Evolutionary conservation across 1,284 basidiomycete genomes (phyloP).

Genomic region (Ustilago bromivora): DNA sequence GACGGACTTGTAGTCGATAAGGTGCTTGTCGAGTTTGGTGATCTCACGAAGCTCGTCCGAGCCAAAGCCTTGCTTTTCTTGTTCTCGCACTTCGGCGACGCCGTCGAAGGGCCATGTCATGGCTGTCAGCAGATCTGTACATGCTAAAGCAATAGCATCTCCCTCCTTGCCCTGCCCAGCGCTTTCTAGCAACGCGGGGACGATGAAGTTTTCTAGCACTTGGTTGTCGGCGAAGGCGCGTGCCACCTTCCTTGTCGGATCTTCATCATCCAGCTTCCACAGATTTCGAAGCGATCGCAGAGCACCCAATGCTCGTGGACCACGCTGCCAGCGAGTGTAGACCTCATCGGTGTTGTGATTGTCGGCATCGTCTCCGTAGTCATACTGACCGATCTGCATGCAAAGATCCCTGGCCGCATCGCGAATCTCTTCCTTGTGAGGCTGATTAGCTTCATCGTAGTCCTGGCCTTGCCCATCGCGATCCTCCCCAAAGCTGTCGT

Average conservation of each 20-base stretch:
- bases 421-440: constrained; percentile 53
- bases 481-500: constrained; percentile 31
- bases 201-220: constrained; percentile 64
- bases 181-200: constrained; percentile 66
- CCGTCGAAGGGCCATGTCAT: constrained; percentile 69
- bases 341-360: constrained; percentile 18
- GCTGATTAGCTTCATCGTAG: constrained; percentile 35
- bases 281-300: constrained; percentile 65
- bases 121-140: constrained; percentile 67
- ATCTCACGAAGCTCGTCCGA: constrained; percentile 49
- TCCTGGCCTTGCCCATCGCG: constrained; percentile 8
- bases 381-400: constrained; percentile 66
- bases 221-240: constrained; percentile 65
- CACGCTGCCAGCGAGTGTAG: constrained; percentile 64
- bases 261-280: constrained; percentile 66
- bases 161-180: constrained; percentile 56
- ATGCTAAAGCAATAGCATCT: constrained; percentile 66
- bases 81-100: constrained; percentile 60
- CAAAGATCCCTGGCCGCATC: constrained; percentile 60
- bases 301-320: constrained; percentile 56
- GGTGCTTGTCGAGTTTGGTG: constrained; percentile 50
- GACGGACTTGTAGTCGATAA: constrained; percentile 66
- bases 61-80: constrained; percentile 59
- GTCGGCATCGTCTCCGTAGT: constrained; percentile 49
- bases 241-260: constrained; percentile 62